Base-by-base conservation (phyloP, 768 basidiomycete genomes). In the Glaciozyma antarctica region DNA sequence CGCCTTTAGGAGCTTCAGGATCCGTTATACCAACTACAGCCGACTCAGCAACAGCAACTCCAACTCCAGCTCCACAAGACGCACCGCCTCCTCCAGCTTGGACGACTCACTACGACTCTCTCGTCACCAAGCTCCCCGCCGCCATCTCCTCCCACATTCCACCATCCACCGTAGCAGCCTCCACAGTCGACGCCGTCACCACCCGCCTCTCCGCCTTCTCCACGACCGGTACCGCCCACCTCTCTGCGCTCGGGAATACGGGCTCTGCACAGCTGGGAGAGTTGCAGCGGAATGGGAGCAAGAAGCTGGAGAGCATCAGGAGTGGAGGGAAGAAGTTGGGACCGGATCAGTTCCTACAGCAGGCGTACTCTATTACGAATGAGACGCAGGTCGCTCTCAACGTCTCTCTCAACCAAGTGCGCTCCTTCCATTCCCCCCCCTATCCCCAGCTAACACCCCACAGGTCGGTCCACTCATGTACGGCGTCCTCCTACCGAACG, bases 371-470 rank as follows among this genome's bases (percentile, higher is more conserved):
- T 6, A 62, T 70, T 6, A 52, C 34, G n/a, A 70, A 70, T 54
- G 57, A 62, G 34, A 62, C 69, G 19, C 60, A 64, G 26, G n/a
- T 70, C 3, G 59, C 69, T 3, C 41, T 70, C 53, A 70, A 70
- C 45, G 58, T 70, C 21, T 59, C 66, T 5, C 41, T 67, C 3
- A 60, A 60, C 15, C 66, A 67, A 52, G 56, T 63, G 56, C 55
- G 62, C 8, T 3, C 10, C 17, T 5, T 8, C 21, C 6, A 17
- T 7, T 10, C 4, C 21, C 21, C 21, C 48, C 22, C 16, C 15
- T 17, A 26, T 22, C 24, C 16, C 6, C 16, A 57, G 32, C 26
- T 30, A 24, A n/a, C 17, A 6, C 28, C 56, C 24, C 34, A 34
- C 22, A 63, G 58, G 63, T 67, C n/a, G 65, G 63, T 0, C 69